Evolutionary conservation across 2,329 filamentous ascomycete species (phyloP).

Genomic region (Harringtonia lauricola): DNA sequence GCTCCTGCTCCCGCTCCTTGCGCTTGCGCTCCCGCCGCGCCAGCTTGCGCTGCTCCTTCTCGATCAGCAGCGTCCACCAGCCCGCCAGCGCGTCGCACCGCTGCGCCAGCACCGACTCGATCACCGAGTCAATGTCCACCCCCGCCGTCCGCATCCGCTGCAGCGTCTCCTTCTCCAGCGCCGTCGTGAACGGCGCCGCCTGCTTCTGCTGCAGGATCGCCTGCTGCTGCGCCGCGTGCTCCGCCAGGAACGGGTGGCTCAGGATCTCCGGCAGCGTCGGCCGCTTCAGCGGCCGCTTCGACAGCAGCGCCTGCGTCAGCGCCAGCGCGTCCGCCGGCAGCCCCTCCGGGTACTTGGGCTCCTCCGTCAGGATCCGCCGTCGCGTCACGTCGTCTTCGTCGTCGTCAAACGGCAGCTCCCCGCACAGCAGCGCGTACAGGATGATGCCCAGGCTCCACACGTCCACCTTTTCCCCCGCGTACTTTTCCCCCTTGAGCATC

Average conservation of each 20-base stretch:
- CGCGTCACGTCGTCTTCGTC: conserved; percentile 87
- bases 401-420: conserved; percentile 89
- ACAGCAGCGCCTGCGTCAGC: conserved; percentile 70
- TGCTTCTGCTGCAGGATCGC: conserved; percentile 76
- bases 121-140: conserved; percentile 86
- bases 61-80: conserved; percentile 91
- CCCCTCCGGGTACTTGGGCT: conserved; percentile 74
- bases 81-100: conserved; percentile 83
- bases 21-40: conserved; percentile 69
- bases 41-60: conserved; percentile 89
- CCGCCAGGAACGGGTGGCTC: conserved; percentile 74
- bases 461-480: conserved; percentile 94
- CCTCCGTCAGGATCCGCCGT: conserved; percentile 70
- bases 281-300: conserved; percentile 76
- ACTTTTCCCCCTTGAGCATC: conserved; percentile 97
- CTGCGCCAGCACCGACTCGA: conserved; percentile 85
- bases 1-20: conserved; percentile 73
- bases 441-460: conserved; percentile 89
- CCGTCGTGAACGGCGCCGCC: conserved; percentile 71
- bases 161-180: conserved; percentile 80
- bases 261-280: conserved; percentile 79
- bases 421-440: conserved; percentile 69
- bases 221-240: conserved; percentile 79
- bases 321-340: conserved; percentile 68
- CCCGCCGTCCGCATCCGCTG: conserved; percentile 89